Evolutionary conservation across 441 rosid species (phyloP), one percentile per base, ranked within the genome.

Genomic region (Erodium texanum): DNA sequence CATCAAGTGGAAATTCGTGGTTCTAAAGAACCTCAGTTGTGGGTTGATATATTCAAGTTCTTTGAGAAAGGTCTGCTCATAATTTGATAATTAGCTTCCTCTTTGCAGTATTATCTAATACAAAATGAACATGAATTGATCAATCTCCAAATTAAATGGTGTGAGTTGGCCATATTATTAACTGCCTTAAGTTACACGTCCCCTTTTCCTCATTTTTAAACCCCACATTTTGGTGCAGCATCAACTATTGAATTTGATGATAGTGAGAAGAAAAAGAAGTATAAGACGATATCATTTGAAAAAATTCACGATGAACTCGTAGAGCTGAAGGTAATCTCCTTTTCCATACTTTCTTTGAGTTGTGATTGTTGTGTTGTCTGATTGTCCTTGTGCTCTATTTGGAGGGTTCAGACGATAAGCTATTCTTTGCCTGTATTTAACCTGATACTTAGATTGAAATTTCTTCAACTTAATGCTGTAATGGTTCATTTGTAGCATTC

Each of bases 1-100:
- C 98, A 94, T 82, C 75, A 79, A 76, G 95, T 88, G 68, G 87
- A 90, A 69, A 83, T 94, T 73, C 95, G 98, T 15, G 95, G 98
- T 34, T 83, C 89, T 73, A 87, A 85, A 77, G 99, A 88, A 76
- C 96, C 99, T 78, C 97, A 92, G 72, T 81, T 92, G 23, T 95
- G 97, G 98, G 75, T 80, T 76, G 99, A 92, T 56, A 76, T 95
- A 65, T 82, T 84, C 76, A 92, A 84, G 86, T 92, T 95, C 75
- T 92, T 77, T 74, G 95, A 84, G 72, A 95, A 82, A 78, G 97
- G 99, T 92, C 52, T 14, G 65, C 75, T 69, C 66, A 71, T 54
- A n/a, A 5, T 56, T 64, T 18, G 65, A 16, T n/a, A 58, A 24
- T 0, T 62, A n/a, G 15, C 11, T 18, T 71, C 59, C 67, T 45